Evolutionary conservation across 2,329 filamentous ascomycete species (phyloP).

Genomic region (Hymenoscyphus linearis): DNA sequence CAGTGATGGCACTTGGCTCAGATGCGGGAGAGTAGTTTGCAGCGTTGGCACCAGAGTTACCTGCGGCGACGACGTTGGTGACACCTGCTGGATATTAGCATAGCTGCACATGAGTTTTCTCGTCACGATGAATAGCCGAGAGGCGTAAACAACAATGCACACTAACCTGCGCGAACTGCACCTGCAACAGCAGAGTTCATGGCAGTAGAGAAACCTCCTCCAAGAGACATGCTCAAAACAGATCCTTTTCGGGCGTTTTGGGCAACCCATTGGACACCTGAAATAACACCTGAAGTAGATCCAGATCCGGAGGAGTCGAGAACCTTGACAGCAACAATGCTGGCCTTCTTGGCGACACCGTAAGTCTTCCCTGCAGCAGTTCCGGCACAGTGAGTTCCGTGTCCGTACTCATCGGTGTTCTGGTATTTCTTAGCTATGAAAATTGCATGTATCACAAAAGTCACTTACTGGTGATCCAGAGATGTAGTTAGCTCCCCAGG

Average conservation of each 20-base stretch:
- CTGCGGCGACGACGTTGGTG: conserved; percentile 48
- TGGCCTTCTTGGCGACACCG: conserved; percentile 37
- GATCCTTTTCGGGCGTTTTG: conserved; percentile 32
- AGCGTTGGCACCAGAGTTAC: conserved; percentile 42
- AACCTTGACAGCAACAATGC: conserved; percentile 38
- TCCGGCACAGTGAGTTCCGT: conserved; percentile 40
- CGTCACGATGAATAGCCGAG: no score
- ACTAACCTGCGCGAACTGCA: conserved; percentile 40
- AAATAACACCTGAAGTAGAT: conserved; percentile 33
- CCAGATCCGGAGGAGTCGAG: conserved; percentile 31
- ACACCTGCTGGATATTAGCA: conserved; percentile 32
- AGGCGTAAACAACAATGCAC: no score
- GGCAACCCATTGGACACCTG: conserved; percentile 35
- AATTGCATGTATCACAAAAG: neutral
- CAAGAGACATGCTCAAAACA: conserved; percentile 53
- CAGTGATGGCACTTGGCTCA: conserved; percentile 44
- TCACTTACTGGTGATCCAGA: conserved; percentile 21
- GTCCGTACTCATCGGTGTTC: conserved; percentile 36
- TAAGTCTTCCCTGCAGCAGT: conserved; percentile 37
- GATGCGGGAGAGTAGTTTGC: conserved; percentile 43
- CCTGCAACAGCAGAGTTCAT: conserved; percentile 42
- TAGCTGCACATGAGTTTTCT: no score
- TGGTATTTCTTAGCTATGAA: conserved; percentile 8
- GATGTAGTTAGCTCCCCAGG: conserved; percentile 32
- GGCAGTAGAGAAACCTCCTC: conserved; percentile 39